Evolutionary conservation across 768 basidiomycete species (phyloP), one percentile per base, ranked within the genome.

Genomic region (Tricholoma bakamatsutake): DNA sequence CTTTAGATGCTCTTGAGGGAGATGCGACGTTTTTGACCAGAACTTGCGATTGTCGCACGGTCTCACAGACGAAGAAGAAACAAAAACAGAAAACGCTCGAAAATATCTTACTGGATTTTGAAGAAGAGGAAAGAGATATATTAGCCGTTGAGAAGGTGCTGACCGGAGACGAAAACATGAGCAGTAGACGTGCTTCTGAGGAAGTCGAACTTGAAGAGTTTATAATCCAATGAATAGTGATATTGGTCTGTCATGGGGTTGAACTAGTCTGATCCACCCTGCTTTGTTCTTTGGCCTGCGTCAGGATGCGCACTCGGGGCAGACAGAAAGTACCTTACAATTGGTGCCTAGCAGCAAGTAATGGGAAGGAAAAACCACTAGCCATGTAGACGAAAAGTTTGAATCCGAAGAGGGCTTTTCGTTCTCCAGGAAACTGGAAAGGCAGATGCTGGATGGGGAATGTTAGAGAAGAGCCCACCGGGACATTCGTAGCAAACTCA

Each of bases 1-100:
- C 88, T 10, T 66, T 93, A 57, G 84, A 88, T 64, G 83, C 81
- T 15, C 67, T 93, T 33, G 80, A 87, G 55, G 80, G 79, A 27
- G 83, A 90, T 62, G 69, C 82, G 5, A 76, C 74, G 11, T 83
- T 91, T 54, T 69, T 92, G 64, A 69, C 76, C 5, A 76, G 79
- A 47, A 80, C 75, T 17, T 93, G 90, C 64, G 81, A 88, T 68
- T 93, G 90, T 68, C 75, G 83, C 11, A 69, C 71, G 18, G 64
- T 70, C 55, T 69, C 67, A 21, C 71, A 67, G 40, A 71, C 72
- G 52, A 77, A 74, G 59, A 75, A 67, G 54, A 64, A 64, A 52
- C 67, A 58, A 54, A 61, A 57, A 35, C 62, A 61, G 53, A 69
- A 60, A 13, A 64, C 71, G 4, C 39, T 53, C 12, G 66, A 70